These are phyloP conservation scores for Meripilus lineatus DNA, from an alignment of 1,284 basidiomycete genomes.

Conservation along the genomic window DNA sequence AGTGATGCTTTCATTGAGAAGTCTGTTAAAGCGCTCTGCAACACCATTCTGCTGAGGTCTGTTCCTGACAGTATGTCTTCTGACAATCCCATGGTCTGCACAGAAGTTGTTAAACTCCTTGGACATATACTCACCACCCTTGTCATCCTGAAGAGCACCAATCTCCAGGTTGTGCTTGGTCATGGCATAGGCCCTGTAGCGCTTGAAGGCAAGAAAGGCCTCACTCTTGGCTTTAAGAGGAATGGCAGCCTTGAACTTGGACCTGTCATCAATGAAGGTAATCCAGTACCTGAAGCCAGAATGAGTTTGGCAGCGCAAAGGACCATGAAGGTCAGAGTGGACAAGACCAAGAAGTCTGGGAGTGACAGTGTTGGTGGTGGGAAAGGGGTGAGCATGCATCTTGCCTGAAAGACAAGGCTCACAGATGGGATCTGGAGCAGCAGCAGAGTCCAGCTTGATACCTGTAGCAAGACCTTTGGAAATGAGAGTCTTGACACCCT, in stretches of 20 bases:
- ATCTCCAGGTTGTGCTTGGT: too few relatives aligned
- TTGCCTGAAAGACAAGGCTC: constrained; percentile 20
- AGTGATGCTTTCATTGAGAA: constrained; percentile 12
- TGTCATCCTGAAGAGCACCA: constrained; percentile 24
- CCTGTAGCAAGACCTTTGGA: constrained; percentile 5
- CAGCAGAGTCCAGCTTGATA: constrained; percentile 7
- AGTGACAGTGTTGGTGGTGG: constrained; percentile 14
- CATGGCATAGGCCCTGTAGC: constrained; percentile 16
- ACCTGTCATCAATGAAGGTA: constrained; percentile 29
- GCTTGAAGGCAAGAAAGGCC: constrained; percentile 14
- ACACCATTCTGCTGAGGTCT: constrained; percentile 30
- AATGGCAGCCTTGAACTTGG: constrained; percentile 16
- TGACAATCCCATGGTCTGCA: constrained; percentile 22
- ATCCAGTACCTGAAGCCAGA: constrained; percentile 29
- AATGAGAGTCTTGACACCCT: constrained; percentile 1
- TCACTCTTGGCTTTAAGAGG: constrained; percentile 18
- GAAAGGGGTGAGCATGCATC: constrained; percentile 7
- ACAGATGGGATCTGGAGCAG: constrained; percentile 19
- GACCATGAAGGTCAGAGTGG: constrained; percentile 33
- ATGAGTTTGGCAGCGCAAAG: constrained; percentile 18
- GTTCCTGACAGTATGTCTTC: constrained; percentile 21
- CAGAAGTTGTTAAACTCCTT: constrained; percentile 19
- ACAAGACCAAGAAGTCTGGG: constrained; percentile 24
- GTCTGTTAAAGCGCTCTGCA: constrained; percentile 27
- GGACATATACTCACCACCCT: constrained; percentile 25